These are phyloP conservation scores for Pleurotus eryngii DNA, from an alignment of 768 basidiomycete species.

Conservation along the genomic window DNA sequence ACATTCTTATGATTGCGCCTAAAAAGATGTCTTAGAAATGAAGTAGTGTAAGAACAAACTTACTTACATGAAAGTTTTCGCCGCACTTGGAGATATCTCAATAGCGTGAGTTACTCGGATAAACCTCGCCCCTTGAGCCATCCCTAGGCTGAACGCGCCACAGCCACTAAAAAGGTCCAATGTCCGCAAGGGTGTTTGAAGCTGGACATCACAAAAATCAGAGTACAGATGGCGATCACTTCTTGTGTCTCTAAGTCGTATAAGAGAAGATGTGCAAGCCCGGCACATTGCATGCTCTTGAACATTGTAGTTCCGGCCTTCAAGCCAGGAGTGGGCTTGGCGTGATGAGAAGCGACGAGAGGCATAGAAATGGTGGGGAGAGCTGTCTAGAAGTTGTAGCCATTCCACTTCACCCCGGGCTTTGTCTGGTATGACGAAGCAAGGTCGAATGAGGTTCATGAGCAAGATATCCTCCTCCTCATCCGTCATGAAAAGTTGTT, in stretches of 20 bases:
- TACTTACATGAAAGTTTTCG: conserved; percentile 57
- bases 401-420: conserved; percentile 18
- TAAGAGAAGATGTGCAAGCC: conserved; percentile 29
- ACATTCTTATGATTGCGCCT: conserved; percentile 53
- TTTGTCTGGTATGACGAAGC: conserved; percentile 39
- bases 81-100: conserved; percentile 77
- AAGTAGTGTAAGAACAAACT: background rate
- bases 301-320: conserved; percentile 26
- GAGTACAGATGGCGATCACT: conserved; percentile 21
- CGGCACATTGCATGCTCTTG: conserved; percentile 43
- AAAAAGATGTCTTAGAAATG: conserved; percentile 5
- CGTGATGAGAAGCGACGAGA: conserved; percentile 47
- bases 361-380: conserved; percentile 57
- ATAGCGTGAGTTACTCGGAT: conserved; percentile 61
- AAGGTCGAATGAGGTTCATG: conserved; percentile 41
- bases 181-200: conserved; percentile 24
- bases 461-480: conserved; percentile 31
- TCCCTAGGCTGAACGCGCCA: conserved; percentile 61
- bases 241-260: conserved; percentile 22
- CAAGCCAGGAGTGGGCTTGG: conserved; percentile 33
- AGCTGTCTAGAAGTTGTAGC: conserved; percentile 41
- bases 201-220: conserved; percentile 29
- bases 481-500: conserved; percentile 60
- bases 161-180: conserved; percentile 50
- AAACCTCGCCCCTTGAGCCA: conserved; percentile 50